Evolutionary conservation across 140 eudicot species (phyloP).

Genomic region (Erigeron philadelphicus): DNA sequence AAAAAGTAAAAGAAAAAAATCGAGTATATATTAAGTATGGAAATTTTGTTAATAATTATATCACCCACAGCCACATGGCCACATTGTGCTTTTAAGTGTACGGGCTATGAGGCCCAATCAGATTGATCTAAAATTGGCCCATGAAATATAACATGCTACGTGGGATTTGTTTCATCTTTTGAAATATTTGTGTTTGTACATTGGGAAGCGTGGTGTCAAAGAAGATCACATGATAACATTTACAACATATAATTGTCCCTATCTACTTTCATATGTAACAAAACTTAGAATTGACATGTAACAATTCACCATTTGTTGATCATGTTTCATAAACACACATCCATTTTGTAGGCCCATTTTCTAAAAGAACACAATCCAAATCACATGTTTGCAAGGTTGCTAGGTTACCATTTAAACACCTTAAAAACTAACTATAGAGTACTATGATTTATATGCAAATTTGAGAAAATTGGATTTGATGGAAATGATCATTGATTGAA

Average conservation of each 20-base stretch:
- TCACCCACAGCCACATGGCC: no score
- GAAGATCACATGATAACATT: conserved; percentile 10
- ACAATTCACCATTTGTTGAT: conserved; percentile 20
- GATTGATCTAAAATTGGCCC: no score
- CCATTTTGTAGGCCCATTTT: conserved; percentile 14
- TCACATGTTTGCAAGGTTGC: conserved; percentile 2
- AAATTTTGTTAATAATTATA: no score
- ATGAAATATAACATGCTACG: neutral
- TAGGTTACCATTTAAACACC: conserved; percentile 10
- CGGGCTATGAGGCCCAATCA: no score
- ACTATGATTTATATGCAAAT: conserved; percentile 12
- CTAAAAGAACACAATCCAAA: neutral
- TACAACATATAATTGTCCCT: neutral
- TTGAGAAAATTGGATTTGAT: neutral
- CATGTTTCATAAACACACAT: conserved; percentile 17
- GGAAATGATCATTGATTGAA: conserved; percentile 2
- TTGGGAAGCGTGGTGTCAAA: conserved; percentile 11
- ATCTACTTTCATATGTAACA: conserved; percentile 4
- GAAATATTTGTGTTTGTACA: conserved; percentile 6
- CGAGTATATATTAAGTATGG: no score
- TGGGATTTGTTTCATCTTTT: conserved; percentile 2
- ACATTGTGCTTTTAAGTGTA: no score
- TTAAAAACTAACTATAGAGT: neutral
- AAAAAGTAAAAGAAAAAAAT: no score
- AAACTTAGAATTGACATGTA: conserved; percentile 14